Conservation (phyloP, 192 early-diverging fungal genomes). For the Jimgerdemannia flammicorona region DNA sequence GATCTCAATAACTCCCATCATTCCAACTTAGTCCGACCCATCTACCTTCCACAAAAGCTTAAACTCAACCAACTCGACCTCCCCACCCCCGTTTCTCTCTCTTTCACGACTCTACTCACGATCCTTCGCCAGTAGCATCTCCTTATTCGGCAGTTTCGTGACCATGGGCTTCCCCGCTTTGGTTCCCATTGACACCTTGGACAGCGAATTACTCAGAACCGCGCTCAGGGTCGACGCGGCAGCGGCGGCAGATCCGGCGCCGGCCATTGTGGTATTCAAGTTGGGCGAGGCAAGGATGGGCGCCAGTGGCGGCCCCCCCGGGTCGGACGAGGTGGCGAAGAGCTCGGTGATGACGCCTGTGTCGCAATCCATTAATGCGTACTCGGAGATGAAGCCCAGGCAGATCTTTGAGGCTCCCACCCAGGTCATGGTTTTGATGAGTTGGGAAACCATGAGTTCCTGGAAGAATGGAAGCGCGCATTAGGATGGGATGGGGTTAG, state of each 20-base stretch:
- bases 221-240: background rate
- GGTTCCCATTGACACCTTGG: constrained; percentile 41
- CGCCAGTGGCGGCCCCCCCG: background rate
- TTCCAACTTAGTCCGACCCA: no score
- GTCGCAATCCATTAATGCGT: constrained; percentile 55
- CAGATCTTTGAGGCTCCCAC: constrained; percentile 66
- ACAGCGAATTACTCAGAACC: constrained; percentile 12
- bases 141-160: constrained; percentile 58
- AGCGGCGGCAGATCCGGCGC: background rate
- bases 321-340: constrained; percentile 36
- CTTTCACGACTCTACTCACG: constrained; percentile 27
- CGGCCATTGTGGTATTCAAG: background rate
- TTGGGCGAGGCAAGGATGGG: background rate
- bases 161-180: constrained; percentile 53
- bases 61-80: background rate
- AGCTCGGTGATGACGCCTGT: constrained; percentile 52
- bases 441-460: constrained; percentile 70
- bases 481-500: no score
- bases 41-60: background rate
- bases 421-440: constrained; percentile 75
- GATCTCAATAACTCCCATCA: background rate
- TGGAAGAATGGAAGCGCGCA: constrained; percentile 17
- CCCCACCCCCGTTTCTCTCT: background rate
- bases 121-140: constrained; percentile 60
- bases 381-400: constrained; percentile 57